Conservation (phyloP, 148 eudicot species). For the Persicaria tinctoria region DNA sequence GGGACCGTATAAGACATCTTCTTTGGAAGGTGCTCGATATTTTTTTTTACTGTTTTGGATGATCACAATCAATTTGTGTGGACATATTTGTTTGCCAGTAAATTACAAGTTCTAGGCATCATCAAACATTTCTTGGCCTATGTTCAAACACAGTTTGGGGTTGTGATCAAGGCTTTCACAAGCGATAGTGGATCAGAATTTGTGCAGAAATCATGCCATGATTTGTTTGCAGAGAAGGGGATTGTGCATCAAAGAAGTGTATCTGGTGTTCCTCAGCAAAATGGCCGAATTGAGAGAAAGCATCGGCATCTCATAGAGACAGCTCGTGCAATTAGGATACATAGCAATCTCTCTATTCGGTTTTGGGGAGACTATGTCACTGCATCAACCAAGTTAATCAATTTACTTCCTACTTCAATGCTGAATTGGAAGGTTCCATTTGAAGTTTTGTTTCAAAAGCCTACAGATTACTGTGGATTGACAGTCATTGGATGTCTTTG, state of each 20-base stretch:
- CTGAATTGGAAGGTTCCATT: background rate
- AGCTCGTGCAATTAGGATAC: conserved; percentile 19
- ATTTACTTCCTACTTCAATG: conserved; percentile 14
- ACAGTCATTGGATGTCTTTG: background rate
- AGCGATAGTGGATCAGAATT: background rate
- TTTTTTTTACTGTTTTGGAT: too few species aligned
- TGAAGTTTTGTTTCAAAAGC: background rate
- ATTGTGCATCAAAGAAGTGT: background rate
- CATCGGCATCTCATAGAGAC: too few species aligned
- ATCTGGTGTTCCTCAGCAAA: background rate
- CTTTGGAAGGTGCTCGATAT: too few species aligned
- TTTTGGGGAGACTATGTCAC: background rate
- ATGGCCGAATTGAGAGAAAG: too few species aligned
- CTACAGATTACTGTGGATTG: background rate
- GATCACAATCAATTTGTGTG: too few species aligned
- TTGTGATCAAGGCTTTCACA: background rate
- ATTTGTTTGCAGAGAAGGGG: background rate
- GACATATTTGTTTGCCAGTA: too few species aligned
- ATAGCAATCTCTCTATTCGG: conserved; percentile 22
- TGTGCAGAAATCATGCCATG: background rate
- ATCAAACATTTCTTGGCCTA: background rate
- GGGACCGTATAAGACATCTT: too few species aligned
- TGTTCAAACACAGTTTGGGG: background rate
- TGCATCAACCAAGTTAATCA: conserved; percentile 16
- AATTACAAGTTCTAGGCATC: too few species aligned